Base-by-base conservation (phyloP, 202 grass and related monocot genomes). In the Thinopyrum obtusiflorum region DNA sequence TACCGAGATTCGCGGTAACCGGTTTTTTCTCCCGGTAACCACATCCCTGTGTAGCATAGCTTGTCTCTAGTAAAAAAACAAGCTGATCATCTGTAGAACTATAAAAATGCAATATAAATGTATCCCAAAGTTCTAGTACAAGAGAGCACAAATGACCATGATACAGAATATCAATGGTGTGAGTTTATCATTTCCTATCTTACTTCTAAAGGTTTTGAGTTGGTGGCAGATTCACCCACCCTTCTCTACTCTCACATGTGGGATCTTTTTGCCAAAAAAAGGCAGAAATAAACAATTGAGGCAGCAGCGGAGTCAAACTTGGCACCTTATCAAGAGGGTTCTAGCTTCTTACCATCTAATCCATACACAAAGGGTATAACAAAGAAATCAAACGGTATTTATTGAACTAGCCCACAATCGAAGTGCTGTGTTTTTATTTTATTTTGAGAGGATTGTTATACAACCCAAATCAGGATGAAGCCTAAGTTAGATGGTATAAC, bases 121-220 rank as follows among this genome's bases (percentile, higher is more conserved):
- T 39, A 36, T 13, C 31, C 64, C 12, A 13, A 82, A 81, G 40
- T 26, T 84, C 8, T 28, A 82, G 17, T 12, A 59, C 77, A 55
- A 62, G 65, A 29, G 21, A 71, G 6, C 32, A 36, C 75, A 86
- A 78, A 82, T 65, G 64, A 77, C 4, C 39, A 80, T 28, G 35
- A 83, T 76, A 42, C 59, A 57, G 65, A 65, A 65, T 40, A 57
- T 27, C 63, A 73, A 44, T 25, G 14, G 33, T 4, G 57, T 10
- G 28, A 28, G 5, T 46, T 47, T 59, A 59, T 59, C 53, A 59
- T 59, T 59, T 59, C 53, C 53, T 21, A 59, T 59, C 18, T 21
- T 53, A n/a, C 53, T 59, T 59, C 53, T 59, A 59, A 7, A 59
- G 53, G 53, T 59, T 57, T 59, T 59, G 18, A 59, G 53, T 57